Conservation (phyloP, 805 yeast species). For the Candida namnaoensis region DNA sequence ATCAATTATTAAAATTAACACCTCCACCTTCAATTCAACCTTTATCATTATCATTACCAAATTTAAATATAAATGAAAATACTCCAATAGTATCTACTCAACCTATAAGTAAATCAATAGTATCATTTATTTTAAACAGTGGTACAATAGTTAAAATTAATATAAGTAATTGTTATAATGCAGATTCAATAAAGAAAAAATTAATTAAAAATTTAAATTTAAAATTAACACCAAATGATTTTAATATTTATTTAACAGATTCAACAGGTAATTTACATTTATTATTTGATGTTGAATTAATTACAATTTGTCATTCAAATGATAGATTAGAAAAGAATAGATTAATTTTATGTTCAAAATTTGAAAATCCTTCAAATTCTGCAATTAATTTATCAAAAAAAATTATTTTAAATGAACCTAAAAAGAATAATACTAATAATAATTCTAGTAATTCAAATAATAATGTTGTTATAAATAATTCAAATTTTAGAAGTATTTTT, state of each 20-base stretch:
- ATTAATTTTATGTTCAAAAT: constrained; percentile 54
- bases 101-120: constrained; percentile 17
- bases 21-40: constrained; percentile 3
- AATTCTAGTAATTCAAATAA: too few species aligned
- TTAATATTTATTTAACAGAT: constrained; percentile 55
- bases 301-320: constrained; percentile 71
- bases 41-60: neutral
- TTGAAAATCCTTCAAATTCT: constrained; percentile 52
- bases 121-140: constrained; percentile 66
- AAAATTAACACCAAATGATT: constrained; percentile 31
- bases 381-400: constrained; percentile 51
- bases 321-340: constrained; percentile 66
- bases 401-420: constrained; percentile 16
- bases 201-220: constrained; percentile 52
- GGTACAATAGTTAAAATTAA: constrained; percentile 64
- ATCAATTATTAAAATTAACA: constrained; percentile 8
- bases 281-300: constrained; percentile 71
- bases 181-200: constrained; percentile 66
- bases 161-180: constrained; percentile 73
- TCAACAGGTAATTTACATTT: constrained; percentile 30
- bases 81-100: constrained; percentile 12
- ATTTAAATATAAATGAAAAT: constrained; percentile 7
- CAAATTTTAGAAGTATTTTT: constrained; percentile 32
- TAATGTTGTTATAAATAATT: constrained; percentile 15
- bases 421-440: too few species aligned